Evolutionary conservation across 208 protist species (phyloP).

Genomic region (Trypanosoma congolense): DNA sequence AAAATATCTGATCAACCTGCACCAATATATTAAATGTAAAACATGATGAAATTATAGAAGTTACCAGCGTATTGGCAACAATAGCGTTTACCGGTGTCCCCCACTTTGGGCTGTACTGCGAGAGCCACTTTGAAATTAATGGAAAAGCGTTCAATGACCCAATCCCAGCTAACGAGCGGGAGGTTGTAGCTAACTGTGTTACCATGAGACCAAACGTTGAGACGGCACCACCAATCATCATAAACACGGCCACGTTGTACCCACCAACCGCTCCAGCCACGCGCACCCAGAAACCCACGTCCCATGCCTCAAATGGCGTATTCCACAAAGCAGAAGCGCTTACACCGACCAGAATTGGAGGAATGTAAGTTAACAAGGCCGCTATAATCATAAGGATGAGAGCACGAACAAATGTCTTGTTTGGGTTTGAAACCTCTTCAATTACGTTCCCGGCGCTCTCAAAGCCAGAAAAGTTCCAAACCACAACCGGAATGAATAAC

Average conservation of each 20-base stretch:
- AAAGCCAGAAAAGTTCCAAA: slow-evolving; percentile 91
- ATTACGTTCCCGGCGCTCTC: slow-evolving; percentile 87
- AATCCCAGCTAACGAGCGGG: slow-evolving; percentile 82
- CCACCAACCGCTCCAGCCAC: slow-evolving; percentile 83
- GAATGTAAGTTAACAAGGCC: slow-evolving; percentile 77
- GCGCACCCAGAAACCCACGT: slow-evolving; percentile 84
- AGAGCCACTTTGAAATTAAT: slow-evolving; percentile 65
- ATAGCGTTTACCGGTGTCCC: slow-evolving; percentile 79
- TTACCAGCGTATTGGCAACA: slow-evolving; percentile 68
- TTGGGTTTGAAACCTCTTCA: slow-evolving; percentile 83
- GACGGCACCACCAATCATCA: slow-evolving; percentile 78
- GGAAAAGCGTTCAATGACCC: slow-evolving; percentile 82
- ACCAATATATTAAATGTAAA: slow-evolving; percentile 80
- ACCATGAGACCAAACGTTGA: slow-evolving; percentile 84
- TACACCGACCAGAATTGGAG: slow-evolving; percentile 76
- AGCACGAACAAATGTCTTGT: slow-evolving; percentile 78
- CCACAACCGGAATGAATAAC: slow-evolving; percentile 80
- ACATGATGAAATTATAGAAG: slow-evolving; percentile 59
- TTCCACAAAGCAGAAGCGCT: slow-evolving; percentile 46
- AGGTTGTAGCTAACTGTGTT: slow-evolving; percentile 81
- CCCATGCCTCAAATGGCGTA: slow-evolving; percentile 70
- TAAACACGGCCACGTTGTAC: slow-evolving; percentile 53
- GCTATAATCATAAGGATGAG: slow-evolving; percentile 79
- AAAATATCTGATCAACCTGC: slow-evolving; percentile 81
- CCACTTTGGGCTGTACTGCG: slow-evolving; percentile 41